A percentile compares a stretch with the other conserved stretches of the same genome.
These are phyloP conservation scores for Fusarium staphyleae DNA, from an alignment of 2,329 filamentous ascomycete species.

Conservation along the genomic window DNA sequence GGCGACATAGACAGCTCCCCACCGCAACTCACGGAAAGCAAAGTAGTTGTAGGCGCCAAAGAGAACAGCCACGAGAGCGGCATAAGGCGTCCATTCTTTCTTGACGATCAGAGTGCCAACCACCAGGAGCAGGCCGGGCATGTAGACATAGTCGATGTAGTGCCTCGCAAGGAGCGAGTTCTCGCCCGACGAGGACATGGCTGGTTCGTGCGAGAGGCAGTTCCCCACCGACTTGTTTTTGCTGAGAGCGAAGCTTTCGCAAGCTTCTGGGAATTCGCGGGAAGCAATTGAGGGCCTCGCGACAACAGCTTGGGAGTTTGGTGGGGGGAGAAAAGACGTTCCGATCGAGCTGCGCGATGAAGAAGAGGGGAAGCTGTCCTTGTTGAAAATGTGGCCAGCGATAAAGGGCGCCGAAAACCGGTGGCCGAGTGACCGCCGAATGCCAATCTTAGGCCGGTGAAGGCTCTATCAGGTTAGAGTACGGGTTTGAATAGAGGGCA, in stretches of 20 bases:
- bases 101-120: conserved; percentile 80
- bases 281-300: conserved; percentile 21
- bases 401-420: conserved; percentile 22
- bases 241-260: conserved; percentile 11
- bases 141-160: conserved; percentile 81
- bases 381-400: conserved; percentile 24
- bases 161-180: conserved; percentile 58
- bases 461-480: neutral
- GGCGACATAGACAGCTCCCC: conserved; percentile 5
- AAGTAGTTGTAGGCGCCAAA: conserved; percentile 77
- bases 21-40: conserved; percentile 67
- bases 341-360: conserved; percentile 13
- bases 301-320: neutral
- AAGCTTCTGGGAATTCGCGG: neutral
- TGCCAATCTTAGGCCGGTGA: neutral
- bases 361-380: conserved; percentile 28
- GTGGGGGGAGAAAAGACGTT: conserved; percentile 7
- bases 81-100: conserved; percentile 76
- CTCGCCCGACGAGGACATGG: conserved; percentile 40
- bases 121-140: conserved; percentile 81
- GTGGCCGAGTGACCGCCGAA: conserved; percentile 22
- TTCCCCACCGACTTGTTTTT: conserved; percentile 28
- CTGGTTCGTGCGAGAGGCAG: conserved; percentile 28
- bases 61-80: conserved; percentile 68
- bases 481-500: too few species aligned